Percentiles rank a stretch among this genome's conserved stretches.
Evolutionary conservation across 2,329 filamentous ascomycete genomes (phyloP).

Genomic region (Aspergillus vadensis): DNA sequence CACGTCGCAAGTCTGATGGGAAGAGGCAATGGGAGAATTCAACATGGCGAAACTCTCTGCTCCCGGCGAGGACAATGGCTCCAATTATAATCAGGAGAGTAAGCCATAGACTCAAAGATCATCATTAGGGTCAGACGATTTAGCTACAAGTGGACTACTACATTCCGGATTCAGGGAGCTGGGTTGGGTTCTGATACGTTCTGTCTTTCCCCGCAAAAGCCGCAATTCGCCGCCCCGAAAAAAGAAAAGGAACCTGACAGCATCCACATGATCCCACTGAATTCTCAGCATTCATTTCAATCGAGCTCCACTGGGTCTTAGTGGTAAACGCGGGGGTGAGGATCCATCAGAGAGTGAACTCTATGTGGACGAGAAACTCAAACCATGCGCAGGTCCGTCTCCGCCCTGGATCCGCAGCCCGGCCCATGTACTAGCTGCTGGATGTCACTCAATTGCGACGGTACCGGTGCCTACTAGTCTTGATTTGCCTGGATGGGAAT

Average conservation of each 20-base stretch:
- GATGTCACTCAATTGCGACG: slow-evolving; percentile 20
- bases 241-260: slow-evolving; percentile 28
- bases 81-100: slow-evolving; percentile 24
- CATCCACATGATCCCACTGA: slow-evolving; percentile 30
- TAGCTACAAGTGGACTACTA: slow-evolving; percentile 23
- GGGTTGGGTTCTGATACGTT: slow-evolving; percentile 29
- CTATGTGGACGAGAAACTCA: slow-evolving; percentile 19
- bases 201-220: slow-evolving; percentile 32
- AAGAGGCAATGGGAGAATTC: slow-evolving; percentile 14
- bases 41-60: slow-evolving; percentile 21
- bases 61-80: slow-evolving; percentile 22
- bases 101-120: slow-evolving; percentile 19
- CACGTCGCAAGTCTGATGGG: slow-evolving; percentile 19
- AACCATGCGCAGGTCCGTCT: slow-evolving; percentile 18
- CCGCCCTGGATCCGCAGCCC: slow-evolving; percentile 22
- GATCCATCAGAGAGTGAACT: slow-evolving; percentile 20
- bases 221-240: slow-evolving; percentile 30
- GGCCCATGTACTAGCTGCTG: slow-evolving; percentile 15
- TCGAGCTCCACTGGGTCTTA: slow-evolving; percentile 23
- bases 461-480: slow-evolving; percentile 13
- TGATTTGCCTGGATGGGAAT: slow-evolving; percentile 11
- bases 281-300: slow-evolving; percentile 24
- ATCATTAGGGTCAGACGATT: slow-evolving; percentile 30
- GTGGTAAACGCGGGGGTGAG: slow-evolving; percentile 17
- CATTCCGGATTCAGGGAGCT: slow-evolving; percentile 23